Percentiles rank a stretch among this genome's conserved stretches.
These are phyloP conservation scores for Irpex rosettiformis DNA, from an alignment of 1,284 basidiomycete species.

Conservation along the genomic window DNA sequence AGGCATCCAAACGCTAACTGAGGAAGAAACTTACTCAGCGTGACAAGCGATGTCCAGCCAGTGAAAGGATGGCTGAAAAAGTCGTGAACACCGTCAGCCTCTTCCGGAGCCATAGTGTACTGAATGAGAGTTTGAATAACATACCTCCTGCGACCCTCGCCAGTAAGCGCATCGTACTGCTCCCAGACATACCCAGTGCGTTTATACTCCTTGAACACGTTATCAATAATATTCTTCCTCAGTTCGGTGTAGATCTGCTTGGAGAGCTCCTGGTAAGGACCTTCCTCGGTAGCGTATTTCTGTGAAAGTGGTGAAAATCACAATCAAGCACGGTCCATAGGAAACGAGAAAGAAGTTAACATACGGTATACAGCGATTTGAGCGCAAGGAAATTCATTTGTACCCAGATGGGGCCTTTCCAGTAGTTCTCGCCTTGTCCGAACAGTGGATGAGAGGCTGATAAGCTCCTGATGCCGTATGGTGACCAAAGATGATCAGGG, in stretches of 20 bases:
- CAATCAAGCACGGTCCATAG: background rate
- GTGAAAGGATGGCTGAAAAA: conserved; percentile 80
- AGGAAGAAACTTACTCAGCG: conserved; percentile 56
- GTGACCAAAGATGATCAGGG: conserved; percentile 86
- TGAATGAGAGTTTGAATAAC: background rate
- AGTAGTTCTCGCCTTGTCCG: conserved; percentile 92
- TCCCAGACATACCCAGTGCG: conserved; percentile 95
- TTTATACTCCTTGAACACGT: conserved; percentile 89
- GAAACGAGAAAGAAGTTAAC: conserved; percentile 9
- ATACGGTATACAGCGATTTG: conserved; percentile 71
- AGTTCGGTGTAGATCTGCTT: conserved; percentile 77
- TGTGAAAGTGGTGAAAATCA: conserved; percentile 30
- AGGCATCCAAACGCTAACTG: conserved; percentile 8
- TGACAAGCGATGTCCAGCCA: conserved; percentile 86
- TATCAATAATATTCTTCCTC: conserved; percentile 79
- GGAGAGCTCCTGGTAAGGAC: conserved; percentile 76
- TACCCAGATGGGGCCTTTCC: conserved; percentile 95
- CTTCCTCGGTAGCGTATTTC: conserved; percentile 78
- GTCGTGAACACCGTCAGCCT: background rate
- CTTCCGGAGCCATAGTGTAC: background rate
- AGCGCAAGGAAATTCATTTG: conserved; percentile 94
- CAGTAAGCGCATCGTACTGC: conserved; percentile 85
- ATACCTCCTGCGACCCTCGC: conserved; percentile 80
- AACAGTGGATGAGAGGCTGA: conserved; percentile 84
- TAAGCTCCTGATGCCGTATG: conserved; percentile 84